These are phyloP conservation scores for Pseudogymnoascus sp. DNA, from an alignment of 2,329 filamentous ascomycete genomes.

Conservation along the genomic window DNA sequence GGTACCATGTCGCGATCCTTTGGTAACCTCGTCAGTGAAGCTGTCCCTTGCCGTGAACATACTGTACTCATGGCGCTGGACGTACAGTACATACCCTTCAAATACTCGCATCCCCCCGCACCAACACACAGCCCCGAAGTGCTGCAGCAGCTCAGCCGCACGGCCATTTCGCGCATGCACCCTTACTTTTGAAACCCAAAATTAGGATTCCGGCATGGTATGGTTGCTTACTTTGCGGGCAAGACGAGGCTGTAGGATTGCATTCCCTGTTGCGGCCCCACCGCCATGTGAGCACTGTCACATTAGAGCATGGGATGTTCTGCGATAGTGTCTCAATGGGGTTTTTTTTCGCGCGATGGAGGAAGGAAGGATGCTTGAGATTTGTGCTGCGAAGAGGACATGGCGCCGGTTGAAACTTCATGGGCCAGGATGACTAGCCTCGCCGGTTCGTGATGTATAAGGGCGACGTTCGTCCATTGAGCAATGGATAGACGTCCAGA, in stretches of 20 bases:
- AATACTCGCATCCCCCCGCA: background rate
- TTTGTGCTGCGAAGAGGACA: background rate
- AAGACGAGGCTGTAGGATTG: background rate
- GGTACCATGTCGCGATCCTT: background rate
- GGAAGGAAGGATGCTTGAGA: background rate
- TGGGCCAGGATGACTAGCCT: background rate
- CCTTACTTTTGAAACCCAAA: background rate
- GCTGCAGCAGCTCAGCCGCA: background rate
- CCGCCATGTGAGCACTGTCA: background rate
- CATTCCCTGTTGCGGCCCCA: background rate
- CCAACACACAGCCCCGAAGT: background rate
- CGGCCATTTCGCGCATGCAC: background rate
- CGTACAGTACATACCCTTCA: background rate
- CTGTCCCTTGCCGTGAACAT: background rate
- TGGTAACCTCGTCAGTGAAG: too few species aligned
- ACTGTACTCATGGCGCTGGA: background rate
- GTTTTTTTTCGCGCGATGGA: too few species aligned
- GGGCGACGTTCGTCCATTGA: background rate
- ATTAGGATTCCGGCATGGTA: background rate
- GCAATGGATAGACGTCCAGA: background rate
- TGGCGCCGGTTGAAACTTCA: background rate
- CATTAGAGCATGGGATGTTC: background rate
- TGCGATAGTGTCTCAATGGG: background rate
- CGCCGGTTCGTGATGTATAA: background rate
- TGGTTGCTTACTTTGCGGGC: background rate